Base-by-base conservation (phyloP, 179 eudicot species). In the Heliamphora pulchella region DNA sequence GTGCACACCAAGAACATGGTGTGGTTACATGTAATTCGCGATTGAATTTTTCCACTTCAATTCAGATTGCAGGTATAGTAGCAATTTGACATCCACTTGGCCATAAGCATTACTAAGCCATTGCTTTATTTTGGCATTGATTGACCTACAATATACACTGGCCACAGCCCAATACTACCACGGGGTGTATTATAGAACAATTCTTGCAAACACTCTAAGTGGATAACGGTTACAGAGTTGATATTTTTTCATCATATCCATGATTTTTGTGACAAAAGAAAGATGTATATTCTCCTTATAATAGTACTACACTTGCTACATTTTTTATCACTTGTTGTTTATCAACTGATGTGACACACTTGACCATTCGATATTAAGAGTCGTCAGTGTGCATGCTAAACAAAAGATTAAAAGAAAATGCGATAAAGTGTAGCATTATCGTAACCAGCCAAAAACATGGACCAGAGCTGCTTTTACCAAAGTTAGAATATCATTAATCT, bases 11-110 rank as follows among this genome's bases (percentile, higher is more conserved):
- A 11, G 54, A 47, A 10, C 53, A 70, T 44, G 79, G 75, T 68
- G 70, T 8, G 22, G 66, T 81, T 68, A 15, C 59, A 67, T 59
- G 22, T 76, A 22, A 66, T 68, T 57, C 73, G 22, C 51, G 15
- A 43, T 78, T 54, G 43, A 18, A 69, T 11, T 51, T 53, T 67
- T 46, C 74, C 18, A 43, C 41, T 54, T 43, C 58, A 18, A 11
- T 47, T 43, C 6, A 13, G 53, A 31, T n/a, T 67, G 10, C 7
- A 41, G 7, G 3, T 50, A 9, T 14, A 20, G 74, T 55, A 66
- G 63, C 47, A 65, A 48, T 14, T n/a, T 1, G 13, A 39, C 14
- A 48, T 15, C 59, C 6, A 77, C 39, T 39, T 73, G 31, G 31
- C 31, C 31, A 31, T 71, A 71, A 71, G 50, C 75, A 71, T 48